Evolutionary conservation across 306 rosid species (phyloP).

Genomic region (Ormosia semicastrata): DNA sequence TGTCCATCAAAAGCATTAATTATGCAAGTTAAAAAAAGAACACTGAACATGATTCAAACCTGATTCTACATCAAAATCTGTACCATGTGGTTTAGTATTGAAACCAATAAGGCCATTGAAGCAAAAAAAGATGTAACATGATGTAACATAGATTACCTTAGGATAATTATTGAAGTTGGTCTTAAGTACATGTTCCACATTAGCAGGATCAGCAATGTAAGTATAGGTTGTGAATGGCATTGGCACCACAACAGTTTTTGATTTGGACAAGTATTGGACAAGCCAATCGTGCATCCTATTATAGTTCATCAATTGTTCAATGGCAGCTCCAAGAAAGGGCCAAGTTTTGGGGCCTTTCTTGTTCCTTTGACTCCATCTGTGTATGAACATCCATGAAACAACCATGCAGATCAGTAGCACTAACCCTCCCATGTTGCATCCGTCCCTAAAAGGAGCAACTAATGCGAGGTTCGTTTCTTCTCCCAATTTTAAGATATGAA

Average conservation of each 20-base stretch:
- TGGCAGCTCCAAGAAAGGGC: conserved; percentile 86
- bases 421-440: conserved; percentile 38
- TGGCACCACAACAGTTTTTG: conserved; percentile 73
- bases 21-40: not conserved
- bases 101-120: not conserved
- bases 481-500: conserved; percentile 31
- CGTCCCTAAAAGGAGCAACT: conserved; percentile 18
- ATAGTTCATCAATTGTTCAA: conserved; percentile 73
- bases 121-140: not conserved
- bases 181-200: conserved; percentile 84
- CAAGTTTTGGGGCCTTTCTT: conserved; percentile 84
- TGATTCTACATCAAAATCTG: not conserved
- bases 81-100: not conserved
- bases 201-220: conserved; percentile 87
- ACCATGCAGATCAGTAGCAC: conserved; percentile 40
- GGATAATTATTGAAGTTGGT: conserved; percentile 87
- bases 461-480: conserved; percentile 4
- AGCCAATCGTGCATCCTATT: conserved; percentile 94
- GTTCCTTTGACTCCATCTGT: conserved; percentile 72
- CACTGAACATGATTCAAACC: not conserved
- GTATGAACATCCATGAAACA: conserved; percentile 57
- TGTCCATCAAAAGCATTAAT: not conserved
- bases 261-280: conserved; percentile 51
- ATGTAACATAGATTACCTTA: conserved; percentile 46
- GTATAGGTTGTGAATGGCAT: conserved; percentile 92